Percentiles rank a stretch among this genome's conserved stretches.
Evolutionary conservation across 306 rosid genomes (phyloP).

Genomic region (Lablab purpureus): DNA sequence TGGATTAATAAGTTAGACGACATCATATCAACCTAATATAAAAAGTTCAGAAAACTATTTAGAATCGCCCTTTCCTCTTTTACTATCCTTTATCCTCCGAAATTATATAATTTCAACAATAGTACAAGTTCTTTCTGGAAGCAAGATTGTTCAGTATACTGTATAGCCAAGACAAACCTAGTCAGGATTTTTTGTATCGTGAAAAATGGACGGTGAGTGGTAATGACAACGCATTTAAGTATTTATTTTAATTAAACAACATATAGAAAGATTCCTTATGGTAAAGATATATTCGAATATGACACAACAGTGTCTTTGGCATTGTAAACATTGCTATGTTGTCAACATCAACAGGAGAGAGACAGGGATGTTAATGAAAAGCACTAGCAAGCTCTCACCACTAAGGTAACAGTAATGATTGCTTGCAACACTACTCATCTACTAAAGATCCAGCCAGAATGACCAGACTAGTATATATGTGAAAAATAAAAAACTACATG

Average conservation of each 20-base stretch:
- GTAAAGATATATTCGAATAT: background rate
- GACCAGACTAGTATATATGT: background rate
- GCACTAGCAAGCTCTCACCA: constrained; percentile 10
- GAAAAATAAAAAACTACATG: background rate
- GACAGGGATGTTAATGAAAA: constrained; percentile 1
- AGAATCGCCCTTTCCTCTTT: background rate
- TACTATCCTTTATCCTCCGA: background rate
- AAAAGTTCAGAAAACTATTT: background rate
- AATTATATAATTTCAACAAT: background rate
- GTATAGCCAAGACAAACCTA: background rate
- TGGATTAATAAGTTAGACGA: background rate
- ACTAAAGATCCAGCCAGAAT: background rate
- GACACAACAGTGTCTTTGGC: background rate
- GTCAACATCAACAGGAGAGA: constrained; percentile 30
- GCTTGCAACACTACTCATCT: background rate
- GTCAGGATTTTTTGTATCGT: constrained; percentile 1
- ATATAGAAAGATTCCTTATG: constrained; percentile 6
- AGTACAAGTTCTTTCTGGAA: constrained; percentile 7
- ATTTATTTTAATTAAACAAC: background rate
- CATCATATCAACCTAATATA: background rate
- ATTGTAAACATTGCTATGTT: background rate
- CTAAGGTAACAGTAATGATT: constrained; percentile 1
- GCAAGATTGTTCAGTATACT: background rate
- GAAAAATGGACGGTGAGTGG: background rate
- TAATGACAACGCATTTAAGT: background rate